Conservation (phyloP, 176 grass and related monocot species). For the Oryza brachyantha region DNA sequence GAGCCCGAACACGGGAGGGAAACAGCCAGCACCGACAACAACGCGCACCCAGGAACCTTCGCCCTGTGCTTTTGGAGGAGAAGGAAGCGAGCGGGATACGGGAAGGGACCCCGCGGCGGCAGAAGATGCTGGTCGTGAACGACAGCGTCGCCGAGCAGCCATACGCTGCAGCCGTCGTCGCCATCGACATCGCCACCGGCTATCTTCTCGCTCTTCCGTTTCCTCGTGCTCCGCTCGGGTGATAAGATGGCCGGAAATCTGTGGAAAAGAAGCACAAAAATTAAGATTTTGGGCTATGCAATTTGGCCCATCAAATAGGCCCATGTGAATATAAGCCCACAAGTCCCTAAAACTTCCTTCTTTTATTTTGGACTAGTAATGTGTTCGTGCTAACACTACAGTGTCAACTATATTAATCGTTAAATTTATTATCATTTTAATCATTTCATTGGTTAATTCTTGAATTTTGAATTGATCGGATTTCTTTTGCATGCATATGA, state of each 20-base stretch:
- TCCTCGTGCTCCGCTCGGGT: not conserved
- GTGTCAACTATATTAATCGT: no score
- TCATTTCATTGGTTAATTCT: no score
- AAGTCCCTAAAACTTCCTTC: no score
- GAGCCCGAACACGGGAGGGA: not conserved
- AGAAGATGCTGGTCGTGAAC: not conserved
- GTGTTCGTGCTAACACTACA: no score
- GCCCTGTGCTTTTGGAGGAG: slow-evolving; percentile 16
- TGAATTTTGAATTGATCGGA: no score
- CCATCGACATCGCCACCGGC: slow-evolving; percentile 37
- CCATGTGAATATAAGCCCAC: not conserved
- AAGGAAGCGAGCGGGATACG: not conserved
- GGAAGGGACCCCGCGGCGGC: not conserved
- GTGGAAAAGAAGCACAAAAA: not conserved
- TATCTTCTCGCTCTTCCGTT: not conserved
- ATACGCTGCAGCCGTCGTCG: slow-evolving; percentile 17
- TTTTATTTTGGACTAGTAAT: not conserved
- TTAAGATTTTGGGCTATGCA: not conserved
- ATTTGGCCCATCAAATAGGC: no score
- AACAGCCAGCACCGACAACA: not conserved
- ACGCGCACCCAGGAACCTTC: slow-evolving; percentile 1
- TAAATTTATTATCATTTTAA: no score
- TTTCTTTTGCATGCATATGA: no score
- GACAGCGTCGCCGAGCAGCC: slow-evolving; percentile 16
- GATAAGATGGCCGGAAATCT: not conserved